phyloP scores from a whole-genome alignment of 371 early-diverging fungal species.

The Mortierella sp. region DNA sequence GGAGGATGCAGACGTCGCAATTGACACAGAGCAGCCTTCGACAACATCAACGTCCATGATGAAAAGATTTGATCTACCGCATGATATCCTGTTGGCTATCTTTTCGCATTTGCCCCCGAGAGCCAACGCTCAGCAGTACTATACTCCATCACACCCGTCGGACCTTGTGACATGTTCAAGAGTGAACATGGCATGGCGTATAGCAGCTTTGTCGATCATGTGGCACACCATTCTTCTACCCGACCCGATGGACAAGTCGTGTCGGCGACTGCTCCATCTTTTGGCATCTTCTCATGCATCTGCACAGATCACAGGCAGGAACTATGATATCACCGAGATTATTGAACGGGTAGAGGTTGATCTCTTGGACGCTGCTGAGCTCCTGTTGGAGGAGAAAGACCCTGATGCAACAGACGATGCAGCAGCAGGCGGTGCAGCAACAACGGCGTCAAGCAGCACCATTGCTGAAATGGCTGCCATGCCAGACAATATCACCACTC shows the following conservation, averaged over 20 bases:
- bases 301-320: constrained; percentile 45
- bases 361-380: constrained; percentile 36
- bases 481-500: constrained; percentile 32
- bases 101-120: constrained; percentile 38
- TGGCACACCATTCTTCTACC: constrained; percentile 51
- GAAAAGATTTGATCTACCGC: constrained; percentile 25
- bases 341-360: constrained; percentile 50
- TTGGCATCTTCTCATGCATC: constrained; percentile 47
- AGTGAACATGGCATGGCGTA: constrained; percentile 53
- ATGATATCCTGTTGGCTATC: constrained; percentile 48
- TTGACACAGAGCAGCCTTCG: not conserved
- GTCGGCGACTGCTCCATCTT: constrained; percentile 40
- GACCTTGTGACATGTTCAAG: constrained; percentile 47
- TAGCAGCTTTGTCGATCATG: constrained; percentile 45
- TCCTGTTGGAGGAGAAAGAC: constrained; percentile 23
- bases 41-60: constrained; percentile 3
- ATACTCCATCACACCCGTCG: constrained; percentile 35
- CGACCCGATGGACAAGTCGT: constrained; percentile 46
- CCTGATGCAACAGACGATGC: not conserved
- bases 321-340: constrained; percentile 52
- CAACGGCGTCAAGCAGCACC: constrained; percentile 2
- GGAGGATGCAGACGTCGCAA: not conserved
- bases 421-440: not conserved
- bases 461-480: constrained; percentile 16
- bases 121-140: constrained; percentile 51